Percentiles rank a stretch among this genome's conserved stretches.
phyloP scores from a whole-genome alignment of 1,284 basidiomycete species.

The Ganoderma lucidum region DNA sequence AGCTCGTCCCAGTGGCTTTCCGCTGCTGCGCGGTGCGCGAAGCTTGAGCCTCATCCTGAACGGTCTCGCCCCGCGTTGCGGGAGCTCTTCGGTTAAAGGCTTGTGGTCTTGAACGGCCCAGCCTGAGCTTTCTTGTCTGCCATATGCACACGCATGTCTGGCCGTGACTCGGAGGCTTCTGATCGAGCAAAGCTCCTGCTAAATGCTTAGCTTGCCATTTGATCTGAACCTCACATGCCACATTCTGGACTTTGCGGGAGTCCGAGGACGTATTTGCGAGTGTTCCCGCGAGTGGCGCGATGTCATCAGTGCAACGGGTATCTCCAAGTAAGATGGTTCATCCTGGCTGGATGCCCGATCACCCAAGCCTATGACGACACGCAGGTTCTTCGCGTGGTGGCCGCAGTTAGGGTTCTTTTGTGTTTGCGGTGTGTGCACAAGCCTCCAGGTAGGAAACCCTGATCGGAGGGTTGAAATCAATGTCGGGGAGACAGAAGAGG shows the following conservation, averaged over 20 bases:
- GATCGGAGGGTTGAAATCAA: not conserved
- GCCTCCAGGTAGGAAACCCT: not conserved
- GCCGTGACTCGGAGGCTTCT: not conserved
- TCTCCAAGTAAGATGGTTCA: slow-evolving; percentile 2
- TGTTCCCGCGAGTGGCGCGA: slow-evolving; percentile 4
- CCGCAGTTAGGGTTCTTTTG: slow-evolving; percentile 2
- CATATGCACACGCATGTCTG: not conserved
- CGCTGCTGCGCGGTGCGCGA: not conserved
- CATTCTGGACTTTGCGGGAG: not conserved
- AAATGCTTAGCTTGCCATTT: not conserved
- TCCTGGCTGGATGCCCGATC: not conserved
- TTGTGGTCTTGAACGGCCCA: slow-evolving; percentile 1
- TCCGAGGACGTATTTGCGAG: not conserved
- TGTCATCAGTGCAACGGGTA: slow-evolving; percentile 4
- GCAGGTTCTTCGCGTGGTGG: not conserved
- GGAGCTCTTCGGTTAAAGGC: not conserved
- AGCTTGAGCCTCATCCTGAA: not conserved
- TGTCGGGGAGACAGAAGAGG: not conserved
- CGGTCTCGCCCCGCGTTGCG: not conserved
- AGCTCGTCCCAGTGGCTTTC: not conserved
- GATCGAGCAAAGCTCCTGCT: not conserved
- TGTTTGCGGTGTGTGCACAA: not conserved
- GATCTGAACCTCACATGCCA: not conserved
- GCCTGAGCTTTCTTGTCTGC: not conserved
- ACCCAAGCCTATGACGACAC: slow-evolving; percentile 4